phyloP scores from a whole-genome alignment of 192 early-diverging fungal genomes.

The Haplosporangium gracile region DNA sequence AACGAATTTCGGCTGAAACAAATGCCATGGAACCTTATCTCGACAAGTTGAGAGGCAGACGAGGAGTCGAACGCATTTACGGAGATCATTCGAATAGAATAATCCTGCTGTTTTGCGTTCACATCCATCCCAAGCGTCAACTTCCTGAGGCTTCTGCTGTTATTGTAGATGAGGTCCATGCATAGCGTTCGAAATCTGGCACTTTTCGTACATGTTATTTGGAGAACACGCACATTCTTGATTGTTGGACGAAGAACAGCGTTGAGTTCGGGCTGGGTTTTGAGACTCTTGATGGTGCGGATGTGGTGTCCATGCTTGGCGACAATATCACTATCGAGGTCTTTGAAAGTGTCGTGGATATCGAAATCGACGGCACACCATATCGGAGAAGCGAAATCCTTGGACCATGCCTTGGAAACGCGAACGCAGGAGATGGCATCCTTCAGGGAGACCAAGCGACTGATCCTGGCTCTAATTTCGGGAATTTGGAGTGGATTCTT shows the following conservation, averaged over 20 bases:
- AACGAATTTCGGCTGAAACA: constrained; percentile 20
- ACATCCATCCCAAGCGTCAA: constrained; percentile 1
- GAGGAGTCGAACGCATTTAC: constrained; percentile 9
- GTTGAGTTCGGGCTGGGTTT: neutral
- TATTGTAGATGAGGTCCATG: constrained; percentile 22
- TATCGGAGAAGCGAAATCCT: constrained; percentile 16
- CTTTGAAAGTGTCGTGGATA: constrained; percentile 8
- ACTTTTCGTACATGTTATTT: neutral
- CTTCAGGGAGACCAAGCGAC: constrained; percentile 9
- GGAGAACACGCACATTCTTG: constrained; percentile 14
- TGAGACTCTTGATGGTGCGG: constrained; percentile 3
- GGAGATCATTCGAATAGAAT: neutral
- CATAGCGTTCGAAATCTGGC: constrained; percentile 6
- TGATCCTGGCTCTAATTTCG: constrained; percentile 14
- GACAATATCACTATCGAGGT: neutral
- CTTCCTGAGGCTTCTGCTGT: constrained; percentile 10
- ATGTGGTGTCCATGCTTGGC: constrained; percentile 27
- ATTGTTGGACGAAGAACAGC: constrained; percentile 16
- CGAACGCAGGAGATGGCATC: constrained; percentile 23
- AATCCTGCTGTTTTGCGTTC: neutral
- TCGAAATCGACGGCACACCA: constrained; percentile 24
- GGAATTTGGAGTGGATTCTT: constrained; percentile 14
- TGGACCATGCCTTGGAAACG: constrained; percentile 21
- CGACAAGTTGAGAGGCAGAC: neutral
- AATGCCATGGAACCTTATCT: neutral